These are phyloP conservation scores for Hericium coralloides DNA, from an alignment of 768 basidiomycete species.

Conservation along the genomic window DNA sequence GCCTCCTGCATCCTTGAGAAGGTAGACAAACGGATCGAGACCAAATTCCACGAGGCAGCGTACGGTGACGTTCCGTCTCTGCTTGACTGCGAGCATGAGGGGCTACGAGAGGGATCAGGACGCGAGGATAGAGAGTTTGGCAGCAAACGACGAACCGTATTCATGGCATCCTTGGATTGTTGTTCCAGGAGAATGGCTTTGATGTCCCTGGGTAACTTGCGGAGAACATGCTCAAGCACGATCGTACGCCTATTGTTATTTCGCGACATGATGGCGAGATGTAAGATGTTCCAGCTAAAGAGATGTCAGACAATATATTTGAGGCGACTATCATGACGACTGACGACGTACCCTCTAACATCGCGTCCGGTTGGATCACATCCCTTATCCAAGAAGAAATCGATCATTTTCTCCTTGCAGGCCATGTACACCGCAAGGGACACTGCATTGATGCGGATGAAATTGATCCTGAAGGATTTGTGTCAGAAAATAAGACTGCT, in stretches of 20 bases:
- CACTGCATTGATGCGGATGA: slow-evolving; percentile 36
- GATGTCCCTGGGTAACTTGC: slow-evolving; percentile 41
- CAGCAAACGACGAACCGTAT: slow-evolving; percentile 31
- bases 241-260: slow-evolving; percentile 16
- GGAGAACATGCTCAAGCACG: slow-evolving; percentile 33
- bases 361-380: slow-evolving; percentile 37
- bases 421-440: slow-evolving; percentile 30
- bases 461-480: slow-evolving; percentile 30
- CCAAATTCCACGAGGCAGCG: slow-evolving; percentile 29
- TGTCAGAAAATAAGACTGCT: background rate
- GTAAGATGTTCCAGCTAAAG: slow-evolving; percentile 49
- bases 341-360: slow-evolving; percentile 35
- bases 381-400: slow-evolving; percentile 41
- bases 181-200: slow-evolving; percentile 35
- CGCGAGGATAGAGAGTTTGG: background rate
- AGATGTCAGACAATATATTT: background rate
- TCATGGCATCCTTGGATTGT: slow-evolving; percentile 34
- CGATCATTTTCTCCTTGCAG: slow-evolving; percentile 28
- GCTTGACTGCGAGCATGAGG: slow-evolving; percentile 42
- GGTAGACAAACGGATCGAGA: slow-evolving; percentile 23
- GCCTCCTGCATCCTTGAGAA: slow-evolving; percentile 38
- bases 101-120: slow-evolving; percentile 28
- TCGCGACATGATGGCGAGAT: slow-evolving; percentile 30
- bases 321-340: background rate
- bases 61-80: slow-evolving; percentile 21